Conservation (phyloP, 2,329 filamentous ascomycete species). For the Claviceps purpurea region DNA sequence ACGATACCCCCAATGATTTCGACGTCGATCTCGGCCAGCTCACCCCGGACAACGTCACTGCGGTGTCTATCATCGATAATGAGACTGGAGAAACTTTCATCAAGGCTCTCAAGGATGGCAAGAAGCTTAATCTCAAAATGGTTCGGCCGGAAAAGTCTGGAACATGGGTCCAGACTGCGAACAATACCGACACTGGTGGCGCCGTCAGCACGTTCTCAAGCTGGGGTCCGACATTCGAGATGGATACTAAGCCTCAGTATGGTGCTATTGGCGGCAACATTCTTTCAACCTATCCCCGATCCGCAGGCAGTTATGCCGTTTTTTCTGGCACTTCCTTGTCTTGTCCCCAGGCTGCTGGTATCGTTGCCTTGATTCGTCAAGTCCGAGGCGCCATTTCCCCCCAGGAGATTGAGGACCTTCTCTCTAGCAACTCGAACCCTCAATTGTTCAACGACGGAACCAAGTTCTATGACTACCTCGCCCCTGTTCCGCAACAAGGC, state of each 20-base stretch:
- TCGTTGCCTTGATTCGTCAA: constrained; percentile 39
- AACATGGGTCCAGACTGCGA: constrained; percentile 18
- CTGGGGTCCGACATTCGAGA: constrained; percentile 49
- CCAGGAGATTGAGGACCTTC: constrained; percentile 32
- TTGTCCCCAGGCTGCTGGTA: constrained; percentile 39
- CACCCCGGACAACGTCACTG: constrained; percentile 16
- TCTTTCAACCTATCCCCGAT: constrained; percentile 40
- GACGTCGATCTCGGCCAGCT: constrained; percentile 13
- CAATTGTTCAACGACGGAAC: constrained; percentile 33
- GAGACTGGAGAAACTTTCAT: constrained; percentile 31
- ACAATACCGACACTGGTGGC: constrained; percentile 28
- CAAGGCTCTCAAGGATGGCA: constrained; percentile 26
- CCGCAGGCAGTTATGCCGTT: constrained; percentile 35
- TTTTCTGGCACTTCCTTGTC: constrained; percentile 49
- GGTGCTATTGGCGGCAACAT: constrained; percentile 44
- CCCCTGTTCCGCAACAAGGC: constrained; percentile 47
- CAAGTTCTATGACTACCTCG: constrained; percentile 24
- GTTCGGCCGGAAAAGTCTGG: constrained; percentile 13
- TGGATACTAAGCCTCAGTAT: constrained; percentile 42
- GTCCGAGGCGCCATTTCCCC: constrained; percentile 37
- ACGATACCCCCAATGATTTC: constrained; percentile 29
- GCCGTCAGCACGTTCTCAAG: constrained; percentile 38
- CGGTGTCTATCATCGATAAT: constrained; percentile 27
- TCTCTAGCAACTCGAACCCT: constrained; percentile 36
- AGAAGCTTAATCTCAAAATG: constrained; percentile 31